Base-by-base conservation (phyloP, 2,329 filamentous ascomycete species). In the Penicillium digitatum region DNA sequence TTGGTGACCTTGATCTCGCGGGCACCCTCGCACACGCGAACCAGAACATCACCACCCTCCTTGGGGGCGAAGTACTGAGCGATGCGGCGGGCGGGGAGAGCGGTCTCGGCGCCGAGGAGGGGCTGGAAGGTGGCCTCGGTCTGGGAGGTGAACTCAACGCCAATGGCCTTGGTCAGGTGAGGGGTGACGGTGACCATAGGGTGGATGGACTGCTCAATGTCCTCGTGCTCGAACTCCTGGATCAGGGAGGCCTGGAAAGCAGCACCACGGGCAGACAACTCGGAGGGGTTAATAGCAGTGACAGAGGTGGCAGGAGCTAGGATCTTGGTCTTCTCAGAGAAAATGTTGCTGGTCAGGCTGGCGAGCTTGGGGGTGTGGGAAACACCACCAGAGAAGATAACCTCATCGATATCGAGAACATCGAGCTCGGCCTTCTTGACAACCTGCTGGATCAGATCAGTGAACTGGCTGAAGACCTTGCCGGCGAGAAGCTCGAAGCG, bases 151-250 rank as follows among this genome's bases (percentile, higher is more conserved):
- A 86, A 84, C 60, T 95, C 82, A 50, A 97, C 88, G 72, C 94
- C 94, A 60, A 99, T 89, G 59, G 93, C 89, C 71, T 92, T 88
- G 66, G 85, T 81, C 60, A 95, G 86, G 79, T 99, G 94, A 66
- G 91, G 90, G 49, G 95, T 91, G 16, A 92, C 93, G 32, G 93
- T 96, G 61, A 99, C 91, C 71, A 91, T 90, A 49, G 94, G 87
- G 80, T 99, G 93, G 45, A 91, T 95, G 60, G 90, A 95, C 81
- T 96, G 92, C 72, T 95, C 89, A 65, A 99, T 95, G 71, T 97
- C 93, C 63, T 90, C 87, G 64, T 85, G 82, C 67, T 99, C 94
- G 75, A 95, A 99, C 75, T 96, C 93, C 74, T 92, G 87, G 73
- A 99, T 90, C 61, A 99, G 80, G 57, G 87, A 95, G 35, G 94